Base-by-base conservation (phyloP, 1,284 basidiomycete genomes). In the Athelia psychrophila region DNA sequence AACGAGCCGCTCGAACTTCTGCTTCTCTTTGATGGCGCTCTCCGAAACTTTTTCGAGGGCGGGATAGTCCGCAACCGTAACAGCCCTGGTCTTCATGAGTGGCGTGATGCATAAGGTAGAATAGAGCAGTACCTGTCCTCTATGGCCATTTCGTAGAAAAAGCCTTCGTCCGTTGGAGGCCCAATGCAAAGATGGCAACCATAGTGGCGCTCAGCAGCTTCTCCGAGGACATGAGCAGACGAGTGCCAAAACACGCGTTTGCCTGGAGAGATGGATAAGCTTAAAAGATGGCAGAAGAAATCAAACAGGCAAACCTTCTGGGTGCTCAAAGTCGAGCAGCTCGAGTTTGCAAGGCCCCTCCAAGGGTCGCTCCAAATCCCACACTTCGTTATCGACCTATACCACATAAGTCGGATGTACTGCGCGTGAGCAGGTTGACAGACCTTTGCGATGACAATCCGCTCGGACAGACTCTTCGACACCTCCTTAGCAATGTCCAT, bases 191-290 rank as follows among this genome's bases (percentile, higher is more conserved):
- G 80, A 74, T 98, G 95, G 70, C 95, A 98, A 42, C 96, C 96
- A 68, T 98, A 98, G 70, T 97, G 94, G 54, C 92, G 83, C 71
- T 99, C 97, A 44, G 94, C 87, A 44, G 97, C 92, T 74, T 99
- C 97, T 49, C 97, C 97, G n/a, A 99, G 81, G 51, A 99, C 95
- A 73, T 99, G 97, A 0, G 97, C 97, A 12, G 95, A 98, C 22
- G 96, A 98, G 69, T 99, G 97, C 97, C 97, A 99, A 77, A 99
- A 99, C 32, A 99, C 97, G 61, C 88, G 88, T 69, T 96, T 93
- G 51, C 93, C 89, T 91, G 60, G 15, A 6, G 36, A n/a, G 22
- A 32, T n/a, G 36, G 27, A 53, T 13, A 47, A 25, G 48, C 16
- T 56, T n/a, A n/a, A n/a, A n/a, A n/a, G n/a, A 40, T 44, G 38